phyloP scores from a whole-genome alignment of 2,329 filamentous ascomycete genomes.

The Metarhizium robertsii region DNA sequence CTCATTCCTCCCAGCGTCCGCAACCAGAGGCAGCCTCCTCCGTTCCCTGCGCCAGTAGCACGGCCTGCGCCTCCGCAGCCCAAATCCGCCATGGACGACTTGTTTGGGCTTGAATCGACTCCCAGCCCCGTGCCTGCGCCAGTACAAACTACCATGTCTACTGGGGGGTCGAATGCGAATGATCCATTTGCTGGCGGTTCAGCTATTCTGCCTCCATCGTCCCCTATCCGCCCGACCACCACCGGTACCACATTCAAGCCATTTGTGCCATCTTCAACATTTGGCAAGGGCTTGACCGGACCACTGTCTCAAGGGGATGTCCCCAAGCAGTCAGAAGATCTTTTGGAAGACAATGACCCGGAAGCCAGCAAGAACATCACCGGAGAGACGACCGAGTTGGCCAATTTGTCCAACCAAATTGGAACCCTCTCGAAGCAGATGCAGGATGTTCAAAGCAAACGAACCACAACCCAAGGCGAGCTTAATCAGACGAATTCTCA shows the following conservation, averaged over 20 bases:
- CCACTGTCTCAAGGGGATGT: conserved; percentile 61
- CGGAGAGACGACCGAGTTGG: conserved; percentile 82
- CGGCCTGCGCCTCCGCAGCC: conserved; percentile 41
- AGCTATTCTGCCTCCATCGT: conserved; percentile 38
- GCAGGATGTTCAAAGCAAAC: conserved; percentile 82
- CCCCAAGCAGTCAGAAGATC: conserved; percentile 53
- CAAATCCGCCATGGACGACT: conserved; percentile 82
- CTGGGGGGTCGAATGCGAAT: conserved; percentile 59
- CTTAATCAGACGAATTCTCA: conserved; percentile 73
- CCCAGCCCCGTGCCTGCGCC: conserved; percentile 43
- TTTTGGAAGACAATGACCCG: conserved; percentile 83
- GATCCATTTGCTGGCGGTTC: conserved; percentile 54
- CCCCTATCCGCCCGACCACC: conserved; percentile 41
- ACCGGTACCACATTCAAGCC: conserved; percentile 63
- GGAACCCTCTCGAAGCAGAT: conserved; percentile 86
- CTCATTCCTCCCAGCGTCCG: conserved; percentile 84
- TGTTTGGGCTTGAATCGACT: conserved; percentile 75
- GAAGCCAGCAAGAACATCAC: conserved; percentile 83
- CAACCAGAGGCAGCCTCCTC: conserved; percentile 28
- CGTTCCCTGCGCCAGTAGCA: conserved; percentile 33
- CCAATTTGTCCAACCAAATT: conserved; percentile 93
- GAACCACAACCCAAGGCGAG: conserved; percentile 69
- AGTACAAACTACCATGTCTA: conserved; percentile 54
- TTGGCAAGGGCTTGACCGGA: conserved; percentile 71
- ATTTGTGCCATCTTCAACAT: conserved; percentile 85